A percentile compares a stretch with the other conserved stretches of the same genome.
These are phyloP conservation scores for Dendrobium nobile DNA, from an alignment of 106 monocot species.

Conservation along the genomic window DNA sequence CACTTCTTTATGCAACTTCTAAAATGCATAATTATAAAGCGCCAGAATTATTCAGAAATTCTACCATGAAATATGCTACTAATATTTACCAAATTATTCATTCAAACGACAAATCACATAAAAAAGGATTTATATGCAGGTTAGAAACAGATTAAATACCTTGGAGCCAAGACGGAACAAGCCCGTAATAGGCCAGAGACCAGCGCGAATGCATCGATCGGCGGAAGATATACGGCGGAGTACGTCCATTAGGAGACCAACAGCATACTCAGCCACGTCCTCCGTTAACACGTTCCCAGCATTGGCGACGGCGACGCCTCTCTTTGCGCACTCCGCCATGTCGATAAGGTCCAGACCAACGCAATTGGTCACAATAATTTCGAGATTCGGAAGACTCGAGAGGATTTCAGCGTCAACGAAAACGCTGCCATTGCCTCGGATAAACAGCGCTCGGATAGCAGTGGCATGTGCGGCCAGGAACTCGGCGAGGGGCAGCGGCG, in stretches of 20 bases:
- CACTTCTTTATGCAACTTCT: too few relatives aligned
- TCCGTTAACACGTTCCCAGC: conserved; percentile 15
- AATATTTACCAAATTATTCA: too few relatives aligned
- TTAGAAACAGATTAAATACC: conserved; percentile 9
- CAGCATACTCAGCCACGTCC: conserved; percentile 28
- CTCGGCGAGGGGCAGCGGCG: neutral
- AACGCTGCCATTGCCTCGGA: neutral
- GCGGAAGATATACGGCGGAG: conserved; percentile 23
- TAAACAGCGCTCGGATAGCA: conserved; percentile 14
- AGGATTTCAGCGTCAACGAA: conserved; percentile 5
- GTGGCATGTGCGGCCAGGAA: conserved; percentile 7
- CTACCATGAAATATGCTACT: too few relatives aligned
- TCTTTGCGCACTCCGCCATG: conserved; percentile 20
- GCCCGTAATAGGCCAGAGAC: conserved; percentile 12
- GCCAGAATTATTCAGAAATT: too few relatives aligned
- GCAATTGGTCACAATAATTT: conserved; percentile 13
- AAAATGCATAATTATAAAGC: too few relatives aligned
- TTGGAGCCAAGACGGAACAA: conserved; percentile 20
- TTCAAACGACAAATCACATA: too few relatives aligned
- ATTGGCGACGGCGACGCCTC: conserved; percentile 25
- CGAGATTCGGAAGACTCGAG: conserved; percentile 17
- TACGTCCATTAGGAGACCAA: conserved; percentile 29
- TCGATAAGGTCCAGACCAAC: conserved; percentile 22
- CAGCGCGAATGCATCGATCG: conserved; percentile 15
- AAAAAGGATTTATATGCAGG: neutral